Conservation (phyloP, 495 filamentous ascomycete genomes). For the Penicillium steckii region DNA sequence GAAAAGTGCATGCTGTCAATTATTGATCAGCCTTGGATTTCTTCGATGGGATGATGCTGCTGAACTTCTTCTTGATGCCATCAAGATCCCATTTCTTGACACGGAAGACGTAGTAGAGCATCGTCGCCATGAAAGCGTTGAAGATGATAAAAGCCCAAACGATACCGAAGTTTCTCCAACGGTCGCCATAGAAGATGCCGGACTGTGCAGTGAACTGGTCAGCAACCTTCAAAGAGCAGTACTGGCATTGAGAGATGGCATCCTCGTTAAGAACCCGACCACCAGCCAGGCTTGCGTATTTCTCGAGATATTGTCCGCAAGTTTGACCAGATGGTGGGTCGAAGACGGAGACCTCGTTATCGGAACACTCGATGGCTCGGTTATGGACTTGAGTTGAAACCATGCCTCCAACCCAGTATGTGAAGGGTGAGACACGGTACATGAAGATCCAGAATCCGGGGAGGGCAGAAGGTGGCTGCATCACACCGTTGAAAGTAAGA, state of each 20-base stretch:
- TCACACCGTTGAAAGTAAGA: conserved; percentile 57
- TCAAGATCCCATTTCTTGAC: conserved; percentile 34
- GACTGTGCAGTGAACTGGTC: conserved; percentile 38
- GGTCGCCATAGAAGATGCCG: conserved; percentile 34
- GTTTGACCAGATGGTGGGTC: conserved; percentile 44
- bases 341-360: conserved; percentile 54
- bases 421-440: conserved; percentile 51
- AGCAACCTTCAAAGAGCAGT: conserved; percentile 39
- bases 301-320: conserved; percentile 49
- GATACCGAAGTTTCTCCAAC: conserved; percentile 49
- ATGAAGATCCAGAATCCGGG: conserved; percentile 62
- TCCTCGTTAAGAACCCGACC: conserved; percentile 37
- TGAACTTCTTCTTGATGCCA: conserved; percentile 19
- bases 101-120: conserved; percentile 49
- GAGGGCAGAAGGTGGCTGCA: conserved; percentile 55
- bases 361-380: conserved; percentile 51
- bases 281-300: conserved; percentile 23
- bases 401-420: conserved; percentile 58
- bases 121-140: conserved; percentile 44
- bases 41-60: conserved; percentile 10
- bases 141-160: conserved; percentile 52
- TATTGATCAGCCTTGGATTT: conserved; percentile 11
- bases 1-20: background rate
- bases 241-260: conserved; percentile 36
- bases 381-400: conserved; percentile 54